Evolutionary conservation across 768 basidiomycete genomes (phyloP), one percentile per base, ranked within the genome.

Genomic region (Vararia minispora): DNA sequence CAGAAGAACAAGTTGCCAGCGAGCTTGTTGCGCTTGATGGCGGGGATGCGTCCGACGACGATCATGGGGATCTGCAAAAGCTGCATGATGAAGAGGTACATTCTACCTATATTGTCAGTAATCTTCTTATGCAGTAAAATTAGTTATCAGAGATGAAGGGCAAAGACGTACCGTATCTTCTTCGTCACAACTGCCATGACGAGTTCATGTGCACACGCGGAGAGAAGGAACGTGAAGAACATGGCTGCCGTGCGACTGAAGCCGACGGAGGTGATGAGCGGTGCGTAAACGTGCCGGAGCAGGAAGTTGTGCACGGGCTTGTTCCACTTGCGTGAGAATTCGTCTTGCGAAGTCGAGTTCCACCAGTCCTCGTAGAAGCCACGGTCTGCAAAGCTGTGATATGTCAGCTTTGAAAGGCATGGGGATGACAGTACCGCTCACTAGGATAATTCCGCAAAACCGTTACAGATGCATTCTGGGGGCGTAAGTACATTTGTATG

Each of bases 321-420:
- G 63, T 98, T 98, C 94, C 95, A 98, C 63, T 94, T 92, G 30
- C 95, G 79, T 3, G 92, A 86, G 57, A 94, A 97, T 58, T 97
- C 89, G 49, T 97, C 94, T 86, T 85, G 91, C 2, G 89, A 87
- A 0, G 83, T 89, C 5, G 89, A 89, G 59, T 98, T 98, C 94
- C 94, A 97, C 85, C 92, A 97, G 57, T 95, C 94, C 60, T 91
- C 87, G 55, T 98, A 99, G 58, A 98, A 99, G 48, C 89, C 83
- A 32, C 94, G 71, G 56, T 99, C 94, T n/a, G 89, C 88, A 53
- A 99, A 99, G 56, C 87, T 89, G 45, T 29, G 41, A 27, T 33
- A 10, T 39, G 32, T 20, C 25, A 30, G 9, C n/a, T 26, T 13
- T 16, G 5, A 20, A 13, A 28, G 9, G 13, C 3, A 40, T n/a